These are phyloP conservation scores for Nemophila menziesii DNA, from an alignment of 257 asterid genomes.

Conservation along the genomic window DNA sequence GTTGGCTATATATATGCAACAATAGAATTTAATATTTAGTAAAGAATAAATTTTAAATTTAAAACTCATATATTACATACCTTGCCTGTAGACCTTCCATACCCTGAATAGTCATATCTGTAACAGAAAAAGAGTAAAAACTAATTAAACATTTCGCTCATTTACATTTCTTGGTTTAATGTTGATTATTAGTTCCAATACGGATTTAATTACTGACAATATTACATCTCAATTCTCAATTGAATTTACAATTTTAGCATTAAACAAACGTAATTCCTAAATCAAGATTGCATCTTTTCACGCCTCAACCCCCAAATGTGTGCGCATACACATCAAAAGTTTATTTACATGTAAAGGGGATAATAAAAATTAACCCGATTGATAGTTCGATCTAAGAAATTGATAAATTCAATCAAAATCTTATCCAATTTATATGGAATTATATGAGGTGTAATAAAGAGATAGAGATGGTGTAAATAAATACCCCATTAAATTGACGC, in stretches of 20 bases:
- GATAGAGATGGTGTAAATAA: background rate
- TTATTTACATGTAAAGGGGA: background rate
- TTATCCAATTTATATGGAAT: background rate
- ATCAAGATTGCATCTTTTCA: background rate
- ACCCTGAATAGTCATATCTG: constrained; percentile 96
- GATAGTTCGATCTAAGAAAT: background rate
- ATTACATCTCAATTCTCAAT: no score
- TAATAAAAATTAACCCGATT: background rate
- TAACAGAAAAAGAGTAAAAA: constrained; percentile 8
- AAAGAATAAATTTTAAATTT: constrained; percentile 12
- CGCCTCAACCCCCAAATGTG: background rate
- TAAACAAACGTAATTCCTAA: background rate
- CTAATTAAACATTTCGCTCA: background rate
- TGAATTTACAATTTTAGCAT: background rate
- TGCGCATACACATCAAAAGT: background rate
- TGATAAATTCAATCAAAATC: no score
- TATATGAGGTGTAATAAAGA: background rate
- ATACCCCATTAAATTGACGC: constrained; percentile 93
- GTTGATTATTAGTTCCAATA: no score
- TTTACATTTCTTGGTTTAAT: no score
- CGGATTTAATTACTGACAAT: no score
- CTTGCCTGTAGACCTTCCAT: constrained; percentile 92
- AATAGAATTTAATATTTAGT: constrained; percentile 8
- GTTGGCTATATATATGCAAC: constrained; percentile 57
- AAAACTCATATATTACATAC: constrained; percentile 28